Evolutionary conservation across 1,284 basidiomycete genomes (phyloP), one percentile per base, ranked within the genome.

Genomic region (Microbotryum intermedium): DNA sequence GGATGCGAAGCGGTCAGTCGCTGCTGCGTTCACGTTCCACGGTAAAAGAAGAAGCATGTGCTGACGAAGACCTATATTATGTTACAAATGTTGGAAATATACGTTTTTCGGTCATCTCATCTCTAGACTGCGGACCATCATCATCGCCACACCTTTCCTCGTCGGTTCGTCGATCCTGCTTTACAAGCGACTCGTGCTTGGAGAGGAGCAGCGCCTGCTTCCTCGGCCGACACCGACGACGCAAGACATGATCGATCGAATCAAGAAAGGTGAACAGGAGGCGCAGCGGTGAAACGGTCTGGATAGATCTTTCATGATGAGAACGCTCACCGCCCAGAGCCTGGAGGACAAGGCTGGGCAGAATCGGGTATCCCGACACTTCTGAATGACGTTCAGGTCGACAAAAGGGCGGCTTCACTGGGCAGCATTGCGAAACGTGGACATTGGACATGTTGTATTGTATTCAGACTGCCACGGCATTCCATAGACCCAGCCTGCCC

Each of bases 101-200:
- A 11, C 34, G 34, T 11, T 39, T 11, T 47, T 20, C 30, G 21
- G 9, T 34, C 49, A 13, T 28, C 8, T 25, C 26, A 26, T n/a
- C 43, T 11, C 46, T 58, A 68, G 66, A 26, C 57, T 68, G 52
- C 57, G 59, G 13, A 59, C 64, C 10, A 63, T 68, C 42, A 68
- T 68, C 57, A 55, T 68, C 44, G 34, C 66, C 5, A 47, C 58
- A 10, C 66, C 66, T 11, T 65, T 68, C 61, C 50, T 68, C 42
- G 58, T 65, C 55, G 66, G 57, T 18, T 61, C 64, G 0, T 57
- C 60, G 2, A 39, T 61, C 52, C 50, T 68, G 4, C 55, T 68
- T 26, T 68, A 68, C 64, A 65, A 65, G 46, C 64, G 66, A 3
- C 55, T 65, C 39, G 28, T 63, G 28, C 61, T 65, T 20, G 66